A percentile compares a stretch with the other conserved stretches of the same genome.
Evolutionary conservation across 1,284 basidiomycete species (phyloP).

Genomic region (Rhodofomes roseus): DNA sequence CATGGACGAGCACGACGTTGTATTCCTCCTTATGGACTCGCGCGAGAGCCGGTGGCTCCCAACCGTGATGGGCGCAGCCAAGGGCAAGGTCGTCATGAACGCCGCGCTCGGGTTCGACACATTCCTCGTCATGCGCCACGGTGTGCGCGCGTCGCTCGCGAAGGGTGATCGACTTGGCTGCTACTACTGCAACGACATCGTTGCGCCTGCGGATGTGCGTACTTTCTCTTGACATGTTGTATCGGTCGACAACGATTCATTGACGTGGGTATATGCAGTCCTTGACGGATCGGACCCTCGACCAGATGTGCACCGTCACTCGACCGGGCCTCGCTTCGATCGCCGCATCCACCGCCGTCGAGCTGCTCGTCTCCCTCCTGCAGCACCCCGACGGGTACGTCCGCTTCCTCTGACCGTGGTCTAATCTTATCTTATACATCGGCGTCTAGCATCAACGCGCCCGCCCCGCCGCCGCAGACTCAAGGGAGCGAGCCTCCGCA

Average conservation of each 20-base stretch:
- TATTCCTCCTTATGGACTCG: conserved; percentile 98
- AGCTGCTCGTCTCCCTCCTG: conserved; percentile 84
- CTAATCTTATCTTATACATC: background rate
- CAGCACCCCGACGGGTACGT: conserved; percentile 87
- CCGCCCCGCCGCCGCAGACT: conserved; percentile 53
- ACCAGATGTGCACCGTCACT: conserved; percentile 99
- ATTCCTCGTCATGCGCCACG: conserved; percentile 96
- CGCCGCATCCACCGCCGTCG: conserved; percentile 88
- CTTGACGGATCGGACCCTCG: conserved; percentile 89
- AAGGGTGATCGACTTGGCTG: conserved; percentile 68
- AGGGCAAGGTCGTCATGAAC: conserved; percentile 92
- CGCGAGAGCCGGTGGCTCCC: conserved; percentile 95
- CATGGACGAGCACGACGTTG: conserved; percentile 80
- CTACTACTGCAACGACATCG: conserved; percentile 98
- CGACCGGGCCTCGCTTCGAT: conserved; percentile 94
- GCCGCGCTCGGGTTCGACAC: conserved; percentile 96
- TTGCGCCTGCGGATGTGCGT: conserved; percentile 90
- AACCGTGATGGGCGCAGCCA: conserved; percentile 80
- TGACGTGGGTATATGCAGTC: conserved; percentile 48
- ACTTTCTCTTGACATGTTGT: background rate
- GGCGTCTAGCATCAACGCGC: conserved; percentile 57
- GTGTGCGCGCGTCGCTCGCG: conserved; percentile 49
- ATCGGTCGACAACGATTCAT: too few species aligned
- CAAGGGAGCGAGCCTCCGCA: conserved; percentile 28
- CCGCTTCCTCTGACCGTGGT: background rate